These are phyloP conservation scores for Ehretia macrophylla DNA, from an alignment of 257 asterid species.

Conservation along the genomic window DNA sequence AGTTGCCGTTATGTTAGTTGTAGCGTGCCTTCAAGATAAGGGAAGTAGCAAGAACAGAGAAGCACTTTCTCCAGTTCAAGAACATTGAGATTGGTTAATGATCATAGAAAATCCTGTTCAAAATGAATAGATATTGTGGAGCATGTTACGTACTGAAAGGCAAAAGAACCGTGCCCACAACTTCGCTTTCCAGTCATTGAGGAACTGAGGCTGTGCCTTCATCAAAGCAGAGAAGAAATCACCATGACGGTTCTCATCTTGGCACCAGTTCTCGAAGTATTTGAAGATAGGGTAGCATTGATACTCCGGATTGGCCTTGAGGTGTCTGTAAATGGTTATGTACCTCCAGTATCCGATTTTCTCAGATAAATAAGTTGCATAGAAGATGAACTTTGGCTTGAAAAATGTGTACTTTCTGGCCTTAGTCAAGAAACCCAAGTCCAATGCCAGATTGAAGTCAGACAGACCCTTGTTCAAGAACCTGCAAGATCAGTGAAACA, in stretches of 20 bases:
- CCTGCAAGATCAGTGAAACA: slow-evolving; percentile 31
- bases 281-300: slow-evolving; percentile 96
- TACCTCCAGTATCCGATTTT: slow-evolving; percentile 99
- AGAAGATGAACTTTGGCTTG: slow-evolving; percentile 95
- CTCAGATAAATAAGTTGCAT: slow-evolving; percentile 43
- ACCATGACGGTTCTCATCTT: slow-evolving; percentile 99
- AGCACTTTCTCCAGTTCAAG: neutral
- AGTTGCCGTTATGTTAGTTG: no score
- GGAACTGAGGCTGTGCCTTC: slow-evolving; percentile 99
- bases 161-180: slow-evolving; percentile 99
- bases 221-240: slow-evolving; percentile 98
- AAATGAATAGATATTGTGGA: neutral
- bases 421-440: slow-evolving; percentile 94
- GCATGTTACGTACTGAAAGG: slow-evolving; percentile 59
- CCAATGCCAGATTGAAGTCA: slow-evolving; percentile 92
- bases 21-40: slow-evolving; percentile 12
- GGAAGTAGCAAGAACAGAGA: neutral
- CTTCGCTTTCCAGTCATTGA: slow-evolving; percentile 99
- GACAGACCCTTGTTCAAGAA: slow-evolving; percentile 84
- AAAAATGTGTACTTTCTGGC: slow-evolving; percentile 96
- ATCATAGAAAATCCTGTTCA: neutral
- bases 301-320: slow-evolving; percentile 83
- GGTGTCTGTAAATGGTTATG: slow-evolving; percentile 95
- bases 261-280: slow-evolving; percentile 99
- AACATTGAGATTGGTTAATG: neutral